Conservation (phyloP, 176 grass and related monocot genomes). For the Musa schizocarpa region DNA sequence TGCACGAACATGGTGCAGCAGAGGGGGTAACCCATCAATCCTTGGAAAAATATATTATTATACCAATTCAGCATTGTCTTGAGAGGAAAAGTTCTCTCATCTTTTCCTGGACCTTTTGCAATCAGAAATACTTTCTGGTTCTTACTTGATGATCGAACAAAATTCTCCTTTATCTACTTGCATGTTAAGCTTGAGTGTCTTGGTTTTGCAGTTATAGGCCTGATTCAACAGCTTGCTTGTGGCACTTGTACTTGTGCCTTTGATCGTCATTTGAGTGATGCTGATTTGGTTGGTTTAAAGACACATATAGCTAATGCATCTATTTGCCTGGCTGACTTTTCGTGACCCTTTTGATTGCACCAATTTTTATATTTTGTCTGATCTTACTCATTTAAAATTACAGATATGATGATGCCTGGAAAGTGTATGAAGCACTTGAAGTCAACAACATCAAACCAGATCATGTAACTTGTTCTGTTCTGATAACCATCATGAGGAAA, state of each 20-base stretch:
- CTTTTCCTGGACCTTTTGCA: background rate
- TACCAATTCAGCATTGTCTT: background rate
- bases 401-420: slow-evolving; percentile 73
- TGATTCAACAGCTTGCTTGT: background rate
- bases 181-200: background rate
- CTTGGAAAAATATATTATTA: too few species aligned
- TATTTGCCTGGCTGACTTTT: background rate
- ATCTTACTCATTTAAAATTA: background rate
- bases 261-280: background rate
- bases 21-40: background rate
- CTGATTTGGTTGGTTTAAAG: background rate
- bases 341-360: background rate
- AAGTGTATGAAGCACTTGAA: slow-evolving; percentile 69
- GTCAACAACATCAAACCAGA: slow-evolving; percentile 67
- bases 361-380: background rate
- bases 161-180: background rate
- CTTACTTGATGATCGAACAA: background rate
- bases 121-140: background rate
- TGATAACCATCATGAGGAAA: slow-evolving; percentile 66
- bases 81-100: background rate
- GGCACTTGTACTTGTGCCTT: background rate
- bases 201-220: background rate
- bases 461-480: slow-evolving; percentile 56
- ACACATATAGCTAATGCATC: background rate
- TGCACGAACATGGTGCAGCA: background rate